Conservation (phyloP, 208 protist species). For the Acanthamoeba royreba region DNA sequence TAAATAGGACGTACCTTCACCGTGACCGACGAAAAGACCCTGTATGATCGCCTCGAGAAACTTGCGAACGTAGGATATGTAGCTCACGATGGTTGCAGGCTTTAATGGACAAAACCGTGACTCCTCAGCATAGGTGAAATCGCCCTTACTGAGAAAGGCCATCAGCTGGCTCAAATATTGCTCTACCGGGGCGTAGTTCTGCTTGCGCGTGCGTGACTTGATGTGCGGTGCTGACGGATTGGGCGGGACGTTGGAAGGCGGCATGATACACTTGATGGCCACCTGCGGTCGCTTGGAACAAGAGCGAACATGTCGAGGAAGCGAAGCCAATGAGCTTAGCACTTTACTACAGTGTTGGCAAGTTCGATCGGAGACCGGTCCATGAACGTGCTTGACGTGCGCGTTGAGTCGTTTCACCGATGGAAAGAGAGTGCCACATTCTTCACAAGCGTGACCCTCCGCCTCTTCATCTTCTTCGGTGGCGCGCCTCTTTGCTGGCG, state of each 20-base stretch:
- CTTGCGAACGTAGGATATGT: not conserved
- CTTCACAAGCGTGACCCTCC: not conserved
- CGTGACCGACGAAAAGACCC: not conserved
- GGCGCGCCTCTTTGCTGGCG: not conserved
- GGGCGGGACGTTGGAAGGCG: not conserved
- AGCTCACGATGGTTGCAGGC: not conserved
- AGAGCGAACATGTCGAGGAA: not conserved
- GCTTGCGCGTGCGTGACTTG: not conserved
- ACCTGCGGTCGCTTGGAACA: not conserved
- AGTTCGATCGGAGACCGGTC: not conserved
- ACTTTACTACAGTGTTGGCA: not conserved
- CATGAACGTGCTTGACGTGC: not conserved
- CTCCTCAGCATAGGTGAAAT: not conserved
- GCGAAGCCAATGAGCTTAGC: not conserved
- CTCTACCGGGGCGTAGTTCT: not conserved
- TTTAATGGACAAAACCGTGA: not conserved
- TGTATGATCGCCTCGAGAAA: not conserved
- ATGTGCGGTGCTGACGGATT: not conserved
- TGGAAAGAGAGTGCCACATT: not conserved
- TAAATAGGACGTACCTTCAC: not conserved
- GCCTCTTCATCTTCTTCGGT: not conserved
- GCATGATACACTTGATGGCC: not conserved
- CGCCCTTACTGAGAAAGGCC: not conserved
- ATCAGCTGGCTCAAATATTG: not conserved
- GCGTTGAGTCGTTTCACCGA: not conserved